A percentile compares a stretch with the other conserved stretches of the same genome.
phyloP scores from a whole-genome alignment of 495 filamentous ascomycete genomes.

The Penicillium longicatenatum region DNA sequence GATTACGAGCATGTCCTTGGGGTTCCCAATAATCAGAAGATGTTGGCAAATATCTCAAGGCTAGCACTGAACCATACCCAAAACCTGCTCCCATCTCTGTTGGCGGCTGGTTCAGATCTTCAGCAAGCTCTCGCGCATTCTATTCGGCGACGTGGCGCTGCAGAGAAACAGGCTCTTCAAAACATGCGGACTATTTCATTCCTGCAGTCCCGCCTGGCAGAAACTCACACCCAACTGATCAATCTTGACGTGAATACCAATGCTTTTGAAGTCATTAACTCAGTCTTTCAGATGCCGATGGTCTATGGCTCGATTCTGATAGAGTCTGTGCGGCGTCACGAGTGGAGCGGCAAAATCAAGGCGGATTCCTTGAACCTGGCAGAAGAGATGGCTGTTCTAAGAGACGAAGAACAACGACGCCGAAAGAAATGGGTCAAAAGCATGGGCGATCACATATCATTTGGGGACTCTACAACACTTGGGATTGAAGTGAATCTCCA shows the following conservation, averaged over 20 bases:
- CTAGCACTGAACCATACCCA: constrained; percentile 84
- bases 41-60: constrained; percentile 78
- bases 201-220: constrained; percentile 71
- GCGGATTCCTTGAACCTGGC: constrained; percentile 80
- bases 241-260: constrained; percentile 68
- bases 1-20: constrained; percentile 80
- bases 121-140: constrained; percentile 68
- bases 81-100: constrained; percentile 80
- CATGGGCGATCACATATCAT: constrained; percentile 61
- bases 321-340: constrained; percentile 80
- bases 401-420: constrained; percentile 87
- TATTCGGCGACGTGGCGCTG: constrained; percentile 61
- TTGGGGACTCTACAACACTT: constrained; percentile 65
- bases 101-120: constrained; percentile 72
- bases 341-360: constrained; percentile 89
- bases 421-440: constrained; percentile 88
- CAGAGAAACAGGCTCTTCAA: constrained; percentile 58
- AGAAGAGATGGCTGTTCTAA: constrained; percentile 86
- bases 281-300: constrained; percentile 78
- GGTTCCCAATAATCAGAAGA: constrained; percentile 67
- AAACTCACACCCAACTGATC: constrained; percentile 68
- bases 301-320: constrained; percentile 86
- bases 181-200: constrained; percentile 79
- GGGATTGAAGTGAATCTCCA: constrained; percentile 84
- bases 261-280: constrained; percentile 72